These are phyloP conservation scores for Phialophora tarda DNA, from an alignment of 2,329 filamentous ascomycete species.

Conservation along the genomic window DNA sequence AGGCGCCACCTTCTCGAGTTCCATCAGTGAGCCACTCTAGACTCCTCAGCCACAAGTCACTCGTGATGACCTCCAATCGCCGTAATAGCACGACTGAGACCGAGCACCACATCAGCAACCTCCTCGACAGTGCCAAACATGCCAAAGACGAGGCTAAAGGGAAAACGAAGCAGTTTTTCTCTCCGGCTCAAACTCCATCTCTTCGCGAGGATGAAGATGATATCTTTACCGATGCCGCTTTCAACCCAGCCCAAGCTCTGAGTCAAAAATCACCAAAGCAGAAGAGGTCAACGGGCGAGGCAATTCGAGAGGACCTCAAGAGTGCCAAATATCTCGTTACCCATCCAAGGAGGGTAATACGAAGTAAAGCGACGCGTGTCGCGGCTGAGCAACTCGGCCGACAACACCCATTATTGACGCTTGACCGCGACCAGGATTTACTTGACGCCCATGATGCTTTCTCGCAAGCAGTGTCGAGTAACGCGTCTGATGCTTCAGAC, in stretches of 20 bases:
- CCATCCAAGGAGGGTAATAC: conserved; percentile 44
- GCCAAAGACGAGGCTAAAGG: conserved; percentile 30
- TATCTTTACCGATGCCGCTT: conserved; percentile 43
- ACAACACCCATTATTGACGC: conserved; percentile 43
- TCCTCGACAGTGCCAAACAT: conserved; percentile 20
- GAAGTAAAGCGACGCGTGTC: conserved; percentile 43
- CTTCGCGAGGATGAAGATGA: conserved; percentile 14
- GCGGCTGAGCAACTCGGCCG: conserved; percentile 43
- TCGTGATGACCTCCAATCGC: conserved; percentile 12
- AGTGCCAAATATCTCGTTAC: conserved; percentile 35
- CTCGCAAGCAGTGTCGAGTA: conserved; percentile 34
- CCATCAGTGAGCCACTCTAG: neutral
- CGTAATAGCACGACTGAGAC: conserved; percentile 15
- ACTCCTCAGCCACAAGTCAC: neutral
- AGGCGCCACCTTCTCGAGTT: neutral
- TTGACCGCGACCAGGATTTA: conserved; percentile 43
- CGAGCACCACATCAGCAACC: conserved; percentile 23
- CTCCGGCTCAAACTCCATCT: neutral
- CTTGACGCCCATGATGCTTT: conserved; percentile 45
- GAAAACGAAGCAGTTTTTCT: conserved; percentile 28
- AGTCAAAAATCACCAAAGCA: conserved; percentile 32
- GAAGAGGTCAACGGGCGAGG: conserved; percentile 34
- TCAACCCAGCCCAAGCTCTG: conserved; percentile 43
- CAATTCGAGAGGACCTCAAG: conserved; percentile 36
- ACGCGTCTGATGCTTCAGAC: conserved; percentile 22